Conservation (phyloP, 2,329 filamentous ascomycete species). For the Fusarium pininemorale region DNA sequence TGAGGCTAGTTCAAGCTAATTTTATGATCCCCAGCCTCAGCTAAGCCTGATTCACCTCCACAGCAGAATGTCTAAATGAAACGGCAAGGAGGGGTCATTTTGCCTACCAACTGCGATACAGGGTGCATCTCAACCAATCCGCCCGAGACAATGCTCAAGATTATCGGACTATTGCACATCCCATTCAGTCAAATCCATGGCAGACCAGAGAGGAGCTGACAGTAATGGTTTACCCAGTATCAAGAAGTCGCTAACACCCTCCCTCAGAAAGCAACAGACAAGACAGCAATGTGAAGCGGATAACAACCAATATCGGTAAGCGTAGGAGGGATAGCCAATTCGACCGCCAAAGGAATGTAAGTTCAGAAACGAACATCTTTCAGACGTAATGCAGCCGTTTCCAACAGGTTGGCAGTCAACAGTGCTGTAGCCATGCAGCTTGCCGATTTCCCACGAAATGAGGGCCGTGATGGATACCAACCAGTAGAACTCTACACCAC, state of each 20-base stretch:
- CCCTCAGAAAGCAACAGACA: not conserved
- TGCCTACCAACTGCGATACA: fast-evolving
- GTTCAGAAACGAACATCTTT: not conserved
- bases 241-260: fast-evolving
- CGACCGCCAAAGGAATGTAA: fast-evolving
- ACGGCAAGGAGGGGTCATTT: not conserved
- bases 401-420: not conserved
- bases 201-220: not conserved
- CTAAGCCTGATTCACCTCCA: not conserved
- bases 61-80: not conserved
- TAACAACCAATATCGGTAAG: not conserved
- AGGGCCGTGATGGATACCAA: not conserved
- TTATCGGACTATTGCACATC: not conserved
- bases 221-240: fast-evolving
- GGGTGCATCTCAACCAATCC: not conserved
- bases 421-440: not conserved
- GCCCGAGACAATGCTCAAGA: not conserved
- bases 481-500: not conserved
- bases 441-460: not conserved
- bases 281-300: not conserved
- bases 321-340: not conserved
- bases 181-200: not conserved
- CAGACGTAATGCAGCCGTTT: not conserved
- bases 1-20: not conserved
- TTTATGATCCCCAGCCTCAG: not conserved